A percentile compares a stretch with the other conserved stretches of the same genome.
Evolutionary conservation across 345 rosid species (phyloP).

Genomic region (Kernera saxatilis): DNA sequence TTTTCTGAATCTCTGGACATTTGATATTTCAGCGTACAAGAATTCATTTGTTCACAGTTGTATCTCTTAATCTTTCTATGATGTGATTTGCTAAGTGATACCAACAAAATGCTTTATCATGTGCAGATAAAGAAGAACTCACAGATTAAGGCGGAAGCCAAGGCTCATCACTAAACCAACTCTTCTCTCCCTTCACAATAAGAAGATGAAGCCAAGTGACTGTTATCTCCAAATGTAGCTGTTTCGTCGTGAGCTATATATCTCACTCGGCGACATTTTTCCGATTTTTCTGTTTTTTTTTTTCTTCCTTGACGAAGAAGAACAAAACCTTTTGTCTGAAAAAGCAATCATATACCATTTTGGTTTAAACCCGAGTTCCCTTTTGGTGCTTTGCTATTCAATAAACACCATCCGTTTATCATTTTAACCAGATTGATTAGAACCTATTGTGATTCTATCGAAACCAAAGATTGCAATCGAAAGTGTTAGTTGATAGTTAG

Average conservation of each 20-base stretch:
- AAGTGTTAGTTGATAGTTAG: too few relatives aligned
- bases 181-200: constrained; percentile 8
- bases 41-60: neutral
- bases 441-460: neutral
- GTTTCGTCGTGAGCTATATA: neutral
- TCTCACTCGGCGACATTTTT: neutral
- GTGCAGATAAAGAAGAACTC: constrained; percentile 33
- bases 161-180: constrained; percentile 30
- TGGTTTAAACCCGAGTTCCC: neutral
- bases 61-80: neutral
- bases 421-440: neutral
- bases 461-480: neutral
- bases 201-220: constrained; percentile 23
- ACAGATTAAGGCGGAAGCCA: constrained; percentile 28
- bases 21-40: neutral
- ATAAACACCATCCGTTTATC: neutral
- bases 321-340: neutral
- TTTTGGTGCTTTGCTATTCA: neutral
- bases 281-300: neutral
- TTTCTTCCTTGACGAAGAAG: neutral
- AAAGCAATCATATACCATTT: constrained; percentile 10
- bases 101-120: neutral
- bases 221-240: constrained; percentile 5
- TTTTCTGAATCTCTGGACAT: neutral
- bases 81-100: neutral